Conservation (phyloP, 2,329 filamentous ascomycete species). For the Colletotrichum destructivum region DNA sequence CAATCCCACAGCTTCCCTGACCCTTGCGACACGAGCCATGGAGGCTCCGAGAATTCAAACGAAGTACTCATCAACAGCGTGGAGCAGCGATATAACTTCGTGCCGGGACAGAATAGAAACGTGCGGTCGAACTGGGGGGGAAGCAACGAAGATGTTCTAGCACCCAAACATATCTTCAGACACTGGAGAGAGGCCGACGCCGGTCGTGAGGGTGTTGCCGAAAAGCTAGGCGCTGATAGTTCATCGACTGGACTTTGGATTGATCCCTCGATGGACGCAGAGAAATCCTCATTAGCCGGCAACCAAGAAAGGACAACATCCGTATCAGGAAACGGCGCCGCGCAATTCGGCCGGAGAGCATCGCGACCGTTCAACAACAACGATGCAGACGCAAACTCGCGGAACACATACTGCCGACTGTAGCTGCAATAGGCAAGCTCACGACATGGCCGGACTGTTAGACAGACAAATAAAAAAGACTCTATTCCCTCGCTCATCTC, state of each 20-base stretch:
- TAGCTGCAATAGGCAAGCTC: neutral
- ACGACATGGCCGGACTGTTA: neutral
- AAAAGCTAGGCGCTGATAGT: slow-evolving; percentile 20
- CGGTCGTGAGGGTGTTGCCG: neutral
- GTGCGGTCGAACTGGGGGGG: slow-evolving; percentile 46
- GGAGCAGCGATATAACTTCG: slow-evolving; percentile 47
- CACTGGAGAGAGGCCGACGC: neutral
- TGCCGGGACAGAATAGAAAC: slow-evolving; percentile 46
- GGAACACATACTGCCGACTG: neutral
- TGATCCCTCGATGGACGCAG: slow-evolving; percentile 14
- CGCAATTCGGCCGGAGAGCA: neutral
- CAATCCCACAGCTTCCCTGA: slow-evolving; percentile 42
- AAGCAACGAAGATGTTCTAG: slow-evolving; percentile 40
- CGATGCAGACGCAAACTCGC: neutral
- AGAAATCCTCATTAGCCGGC: slow-evolving; percentile 9
- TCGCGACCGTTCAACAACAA: neutral
- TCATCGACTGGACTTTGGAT: slow-evolving; percentile 37
- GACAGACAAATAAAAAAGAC: slow-evolving; percentile 40
- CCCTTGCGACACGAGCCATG: neutral
- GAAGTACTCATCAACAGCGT: slow-evolving; percentile 46
- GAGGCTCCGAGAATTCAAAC: neutral
- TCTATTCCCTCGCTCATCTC: slow-evolving; percentile 43
- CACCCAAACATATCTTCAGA: slow-evolving; percentile 17
- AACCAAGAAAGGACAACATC: neutral
- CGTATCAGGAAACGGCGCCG: no score